Conservation (phyloP, 345 rosid species). For the Hibiscus trionum region DNA sequence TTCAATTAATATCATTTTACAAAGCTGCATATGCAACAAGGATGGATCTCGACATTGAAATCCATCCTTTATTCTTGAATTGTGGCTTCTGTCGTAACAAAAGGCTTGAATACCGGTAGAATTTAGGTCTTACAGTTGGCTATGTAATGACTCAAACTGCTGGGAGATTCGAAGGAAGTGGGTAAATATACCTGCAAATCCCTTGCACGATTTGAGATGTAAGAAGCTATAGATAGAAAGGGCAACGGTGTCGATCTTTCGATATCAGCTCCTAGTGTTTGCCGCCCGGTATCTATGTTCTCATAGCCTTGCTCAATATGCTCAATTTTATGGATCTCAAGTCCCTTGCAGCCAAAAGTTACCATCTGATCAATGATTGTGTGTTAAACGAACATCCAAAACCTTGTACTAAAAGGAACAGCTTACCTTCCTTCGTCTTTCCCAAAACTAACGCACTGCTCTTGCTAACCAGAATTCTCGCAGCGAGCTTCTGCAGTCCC, state of each 20-base stretch:
- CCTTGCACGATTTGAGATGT: not conserved
- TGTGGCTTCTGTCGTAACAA: not conserved
- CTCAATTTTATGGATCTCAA: conserved; percentile 18
- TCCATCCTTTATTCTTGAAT: not conserved
- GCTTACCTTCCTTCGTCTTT: conserved; percentile 14
- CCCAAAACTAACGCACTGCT: conserved; percentile 20
- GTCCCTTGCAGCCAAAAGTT: conserved; percentile 15
- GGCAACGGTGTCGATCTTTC: conserved; percentile 5
- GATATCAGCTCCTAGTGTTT: conserved; percentile 22
- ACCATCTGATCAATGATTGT: not conserved
- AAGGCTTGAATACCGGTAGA: not conserved
- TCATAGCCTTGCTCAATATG: conserved; percentile 27
- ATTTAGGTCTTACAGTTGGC: not conserved
- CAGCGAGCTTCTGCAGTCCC: conserved; percentile 27
- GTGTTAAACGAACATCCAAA: not conserved
- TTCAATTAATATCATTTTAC: not conserved
- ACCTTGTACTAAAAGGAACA: not conserved
- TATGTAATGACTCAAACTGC: not conserved
- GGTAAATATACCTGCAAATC: not conserved
- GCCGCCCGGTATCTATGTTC: conserved; percentile 22
- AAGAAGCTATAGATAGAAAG: not conserved
- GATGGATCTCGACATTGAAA: not conserved
- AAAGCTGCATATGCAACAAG: not conserved
- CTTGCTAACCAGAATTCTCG: conserved; percentile 21
- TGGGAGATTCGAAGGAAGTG: not conserved